Base-by-base conservation (phyloP, 179 eudicot genomes). In the Beta lomatogona region DNA sequence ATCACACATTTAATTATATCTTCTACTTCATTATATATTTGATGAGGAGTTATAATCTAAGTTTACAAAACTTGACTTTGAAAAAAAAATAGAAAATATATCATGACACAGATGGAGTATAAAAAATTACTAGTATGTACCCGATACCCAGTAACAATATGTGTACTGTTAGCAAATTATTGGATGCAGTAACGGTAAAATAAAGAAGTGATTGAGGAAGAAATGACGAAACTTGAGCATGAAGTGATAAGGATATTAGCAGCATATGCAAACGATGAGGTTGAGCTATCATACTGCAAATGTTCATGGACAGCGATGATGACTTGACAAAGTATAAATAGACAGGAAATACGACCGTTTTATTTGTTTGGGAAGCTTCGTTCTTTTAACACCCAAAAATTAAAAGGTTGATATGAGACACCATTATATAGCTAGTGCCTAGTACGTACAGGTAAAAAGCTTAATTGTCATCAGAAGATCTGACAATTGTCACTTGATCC, bases 331-430 rank as follows among this genome's bases (percentile, higher is more conserved):
- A 36, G 41, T 50, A 5, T 15, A 16, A 69, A 28, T 6, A 31
- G 45, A 66, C 71, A 31, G 46, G 19, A 72, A 21, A 11, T 36
- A 22, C 6, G 76, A 72, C 44, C 59, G 76, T 72, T 72, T 72
- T 72, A 72, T 60, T 21, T 25, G 9, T 52, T 7, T 21, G 44
- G 76, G 76, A 72, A 72, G 76, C 76, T 72, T 72, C 76, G 15
- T 72, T 52, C 36, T 72, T 72, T 58, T 48, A 9, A 48, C 52
- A 48, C 52, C 52, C 6, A 48, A 48, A 9, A 48, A 48, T 1
- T 9, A 48, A 48, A 6, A 9, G 53, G 53, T 48, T 48, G 53
- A 48, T 48, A 48, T 6, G 53, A 48, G 53, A 48, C 53, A 10
- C 6, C 3, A 1, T 1, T 48, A 9, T 31, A 31, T 31, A 31